Evolutionary conservation across 2,329 filamentous ascomycete genomes (phyloP).

Genomic region (Pyrenophora graminea): DNA sequence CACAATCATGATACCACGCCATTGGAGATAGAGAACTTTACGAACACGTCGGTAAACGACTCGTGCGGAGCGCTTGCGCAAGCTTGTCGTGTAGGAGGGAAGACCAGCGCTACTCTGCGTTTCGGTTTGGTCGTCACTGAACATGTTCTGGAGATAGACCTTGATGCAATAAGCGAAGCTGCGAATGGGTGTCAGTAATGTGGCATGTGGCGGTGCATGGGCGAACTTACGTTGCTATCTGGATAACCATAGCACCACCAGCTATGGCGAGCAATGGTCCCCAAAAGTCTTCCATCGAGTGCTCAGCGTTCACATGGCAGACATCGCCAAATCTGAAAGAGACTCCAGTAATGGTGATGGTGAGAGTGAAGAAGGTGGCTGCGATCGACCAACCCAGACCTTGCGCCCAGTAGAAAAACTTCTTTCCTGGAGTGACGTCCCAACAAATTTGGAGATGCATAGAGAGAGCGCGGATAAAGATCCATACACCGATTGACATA

Average conservation of each 20-base stretch:
- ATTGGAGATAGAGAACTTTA: conserved; percentile 87
- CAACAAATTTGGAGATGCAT: conserved; percentile 98
- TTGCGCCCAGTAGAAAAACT: conserved; percentile 87
- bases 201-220: conserved; percentile 1
- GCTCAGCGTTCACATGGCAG: conserved; percentile 90
- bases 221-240: conserved; percentile 74
- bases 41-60: conserved; percentile 87
- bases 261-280: conserved; percentile 82
- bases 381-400: conserved; percentile 83
- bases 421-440: conserved; percentile 85
- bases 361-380: conserved; percentile 72
- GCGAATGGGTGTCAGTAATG: conserved; percentile 15
- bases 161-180: conserved; percentile 81
- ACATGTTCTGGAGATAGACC: conserved; percentile 84
- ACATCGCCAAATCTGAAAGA: conserved; percentile 91
- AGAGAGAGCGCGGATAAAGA: conserved; percentile 85
- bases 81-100: conserved; percentile 70
- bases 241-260: conserved; percentile 74
- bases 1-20: conserved; percentile 89
- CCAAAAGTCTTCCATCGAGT: conserved; percentile 87
- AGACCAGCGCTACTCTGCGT: conserved; percentile 66
- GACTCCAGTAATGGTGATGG: conserved; percentile 83
- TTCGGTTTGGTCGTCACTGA: conserved; percentile 72
- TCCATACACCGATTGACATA: conserved; percentile 83
- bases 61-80: conserved; percentile 78